Base-by-base conservation (phyloP, 192 early-diverging fungal species). In the Coemansia interrupta region DNA sequence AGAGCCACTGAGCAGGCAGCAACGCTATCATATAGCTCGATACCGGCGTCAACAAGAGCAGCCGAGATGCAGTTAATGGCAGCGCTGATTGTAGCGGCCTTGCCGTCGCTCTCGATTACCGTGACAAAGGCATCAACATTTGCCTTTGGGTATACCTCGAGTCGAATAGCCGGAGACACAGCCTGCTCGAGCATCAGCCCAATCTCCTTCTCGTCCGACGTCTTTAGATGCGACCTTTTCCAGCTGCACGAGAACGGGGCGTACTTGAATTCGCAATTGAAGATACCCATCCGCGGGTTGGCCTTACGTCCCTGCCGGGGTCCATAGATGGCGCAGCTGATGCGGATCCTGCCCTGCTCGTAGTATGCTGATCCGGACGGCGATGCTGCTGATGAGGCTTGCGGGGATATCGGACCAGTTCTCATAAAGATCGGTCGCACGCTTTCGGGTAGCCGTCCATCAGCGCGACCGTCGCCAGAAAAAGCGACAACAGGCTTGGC, bases 31-130 rank as follows among this genome's bases (percentile, higher is more conserved):
- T 75, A 67, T 46, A 82, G 52, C 49, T 82, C 80, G 20, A 82
- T 82, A 0, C 80, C 80, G 0, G 80, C 80, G 36, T 82, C 75
- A 10, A 62, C 75, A 38, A 82, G 50, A 5, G 80, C 80, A 11
- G 70, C 75, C 17, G 80, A 82, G 12, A 77, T 77, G 50, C 80
- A 82, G 45, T 73, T 82, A 29, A 82, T 75, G 1, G 80, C 69
- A 1, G 75, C 74, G 3, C 68, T 69, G 13, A 82, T 63, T 4
- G 80, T 74, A n/a, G 74, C 72, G 7, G 63, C 56, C 60, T 66
- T 78, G 48, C 80, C 80, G 36, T 82, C 80, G 63, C 71, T 75
- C 56, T 82, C 75, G 40, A 82, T 74, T 2, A 82, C 80, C 1
- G 80, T 77, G 54, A 82, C 69, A 62, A 60, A 78, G 1, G 76